phyloP scores from a whole-genome alignment of 2,329 filamentous ascomycete genomes.

The Colletotrichum lupini region DNA sequence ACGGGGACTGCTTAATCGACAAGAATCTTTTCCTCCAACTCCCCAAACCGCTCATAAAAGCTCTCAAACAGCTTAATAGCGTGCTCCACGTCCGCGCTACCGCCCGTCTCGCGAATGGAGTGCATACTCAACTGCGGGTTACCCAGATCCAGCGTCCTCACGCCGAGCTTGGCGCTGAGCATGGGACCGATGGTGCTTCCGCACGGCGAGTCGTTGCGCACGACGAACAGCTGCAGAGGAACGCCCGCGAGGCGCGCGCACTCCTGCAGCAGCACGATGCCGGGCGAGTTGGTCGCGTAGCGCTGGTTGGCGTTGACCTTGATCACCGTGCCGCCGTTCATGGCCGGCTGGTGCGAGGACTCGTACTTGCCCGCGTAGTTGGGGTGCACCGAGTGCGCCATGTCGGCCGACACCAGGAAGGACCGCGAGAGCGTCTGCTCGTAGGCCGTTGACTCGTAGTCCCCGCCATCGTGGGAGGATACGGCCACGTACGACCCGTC shows the following conservation, averaged over 20 bases:
- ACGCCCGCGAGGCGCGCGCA: conserved; percentile 79
- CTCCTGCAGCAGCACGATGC: conserved; percentile 92
- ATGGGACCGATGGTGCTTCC: conserved; percentile 99
- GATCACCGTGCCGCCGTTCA: conserved; percentile 97
- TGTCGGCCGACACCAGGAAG: conserved; percentile 95
- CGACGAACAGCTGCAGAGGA: conserved; percentile 94
- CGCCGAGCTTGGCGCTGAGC: conserved; percentile 86
- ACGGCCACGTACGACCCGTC: conserved; percentile 72
- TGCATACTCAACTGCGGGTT: conserved; percentile 98
- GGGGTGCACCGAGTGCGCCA: conserved; percentile 96
- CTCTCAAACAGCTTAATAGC: conserved; percentile 86
- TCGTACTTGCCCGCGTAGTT: conserved; percentile 97
- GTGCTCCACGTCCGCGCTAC: conserved; percentile 87
- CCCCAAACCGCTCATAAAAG: conserved; percentile 88
- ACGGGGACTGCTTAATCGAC: conserved; percentile 70
- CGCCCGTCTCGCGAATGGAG: conserved; percentile 93
- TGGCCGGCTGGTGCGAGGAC: conserved; percentile 86
- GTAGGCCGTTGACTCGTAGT: conserved; percentile 79
- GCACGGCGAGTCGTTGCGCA: conserved; percentile 93
- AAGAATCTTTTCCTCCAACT: conserved; percentile 83
- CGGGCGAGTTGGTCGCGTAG: conserved; percentile 96
- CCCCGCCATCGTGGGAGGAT: conserved; percentile 62
- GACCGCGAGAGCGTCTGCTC: conserved; percentile 93
- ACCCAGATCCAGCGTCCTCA: conserved; percentile 89
- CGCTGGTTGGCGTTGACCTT: conserved; percentile 98